These are phyloP conservation scores for Hemileccinum rubropunctum DNA, from an alignment of 768 basidiomycete genomes.

Conservation along the genomic window DNA sequence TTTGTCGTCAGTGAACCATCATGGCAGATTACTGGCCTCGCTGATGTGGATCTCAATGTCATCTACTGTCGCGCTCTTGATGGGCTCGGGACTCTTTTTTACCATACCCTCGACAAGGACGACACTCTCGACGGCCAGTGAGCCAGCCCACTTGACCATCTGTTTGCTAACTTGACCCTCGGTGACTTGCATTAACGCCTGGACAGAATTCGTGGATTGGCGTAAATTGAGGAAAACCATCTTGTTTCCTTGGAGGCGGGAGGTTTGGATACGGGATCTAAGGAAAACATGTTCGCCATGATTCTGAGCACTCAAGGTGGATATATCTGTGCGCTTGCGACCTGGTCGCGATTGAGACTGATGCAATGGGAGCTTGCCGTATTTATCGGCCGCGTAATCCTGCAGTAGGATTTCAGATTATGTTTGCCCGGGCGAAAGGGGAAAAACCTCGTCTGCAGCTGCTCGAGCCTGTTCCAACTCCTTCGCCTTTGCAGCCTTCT, in stretches of 20 bases:
- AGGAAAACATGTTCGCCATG: conserved; percentile 77
- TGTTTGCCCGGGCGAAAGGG: conserved; percentile 33
- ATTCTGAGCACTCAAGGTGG: conserved; percentile 54
- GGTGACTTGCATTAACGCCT: conserved; percentile 73
- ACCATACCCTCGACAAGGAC: conserved; percentile 86
- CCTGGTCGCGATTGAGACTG: conserved; percentile 81
- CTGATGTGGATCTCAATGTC: conserved; percentile 85
- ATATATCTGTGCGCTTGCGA: conserved; percentile 61
- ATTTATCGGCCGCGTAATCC: conserved; percentile 78
- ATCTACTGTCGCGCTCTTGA: conserved; percentile 87
- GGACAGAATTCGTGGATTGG: conserved; percentile 83
- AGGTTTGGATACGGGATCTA: conserved; percentile 88
- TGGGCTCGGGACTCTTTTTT: conserved; percentile 72
- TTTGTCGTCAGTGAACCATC: background rate
- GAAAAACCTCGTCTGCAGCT: conserved; percentile 51
- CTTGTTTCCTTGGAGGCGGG: conserved; percentile 90
- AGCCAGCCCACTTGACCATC: conserved; percentile 91
- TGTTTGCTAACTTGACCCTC: conserved; percentile 87
- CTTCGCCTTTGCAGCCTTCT: conserved; percentile 76
- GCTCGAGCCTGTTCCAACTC: conserved; percentile 73
- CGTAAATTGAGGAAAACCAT: conserved; percentile 94
- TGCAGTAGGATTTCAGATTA: conserved; percentile 27
- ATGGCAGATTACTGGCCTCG: conserved; percentile 50
- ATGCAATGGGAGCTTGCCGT: conserved; percentile 86
- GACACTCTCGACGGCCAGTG: conserved; percentile 82